phyloP scores from a whole-genome alignment of 1,284 basidiomycete species.

The Tilletia caries region DNA sequence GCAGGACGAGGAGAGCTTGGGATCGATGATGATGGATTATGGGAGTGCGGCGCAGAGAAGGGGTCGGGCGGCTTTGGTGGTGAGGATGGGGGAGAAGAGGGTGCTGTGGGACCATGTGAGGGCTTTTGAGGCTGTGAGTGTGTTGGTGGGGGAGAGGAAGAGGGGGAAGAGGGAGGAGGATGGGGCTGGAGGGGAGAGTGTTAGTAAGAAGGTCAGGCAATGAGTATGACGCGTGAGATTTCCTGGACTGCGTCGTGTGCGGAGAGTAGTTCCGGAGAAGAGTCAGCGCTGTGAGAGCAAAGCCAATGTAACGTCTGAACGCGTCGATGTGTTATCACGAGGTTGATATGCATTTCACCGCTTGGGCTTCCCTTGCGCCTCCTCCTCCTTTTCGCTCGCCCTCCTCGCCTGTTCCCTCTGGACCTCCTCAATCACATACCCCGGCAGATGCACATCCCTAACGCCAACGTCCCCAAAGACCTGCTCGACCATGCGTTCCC shows the following conservation, averaged over 20 bases:
- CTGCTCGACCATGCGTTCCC: conserved; percentile 37
- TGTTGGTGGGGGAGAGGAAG: conserved; percentile 23
- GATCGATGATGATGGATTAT: conserved; percentile 56
- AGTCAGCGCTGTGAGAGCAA: too few species aligned
- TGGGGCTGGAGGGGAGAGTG: neutral
- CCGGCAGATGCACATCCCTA: conserved; percentile 39
- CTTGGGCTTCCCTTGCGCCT: neutral
- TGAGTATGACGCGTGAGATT: neutral
- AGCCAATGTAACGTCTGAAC: neutral
- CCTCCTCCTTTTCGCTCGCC: neutral
- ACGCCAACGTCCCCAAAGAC: conserved; percentile 41
- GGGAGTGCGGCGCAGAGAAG: conserved; percentile 10
- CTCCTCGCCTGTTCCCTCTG: neutral
- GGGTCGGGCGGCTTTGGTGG: conserved; percentile 65
- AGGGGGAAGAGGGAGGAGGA: neutral
- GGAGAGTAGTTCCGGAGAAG: too few species aligned
- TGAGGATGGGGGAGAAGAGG: conserved; percentile 75
- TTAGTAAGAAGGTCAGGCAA: neutral
- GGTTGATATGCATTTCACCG: neutral
- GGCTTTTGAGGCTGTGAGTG: conserved; percentile 29
- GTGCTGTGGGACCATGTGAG: conserved; percentile 58
- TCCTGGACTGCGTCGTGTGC: too few species aligned
- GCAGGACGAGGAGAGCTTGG: conserved; percentile 59
- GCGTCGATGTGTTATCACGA: neutral
- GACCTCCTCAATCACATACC: conserved; percentile 15